Conservation (phyloP, 495 filamentous ascomycete species). For the Aspergillus saccharolyticus region DNA sequence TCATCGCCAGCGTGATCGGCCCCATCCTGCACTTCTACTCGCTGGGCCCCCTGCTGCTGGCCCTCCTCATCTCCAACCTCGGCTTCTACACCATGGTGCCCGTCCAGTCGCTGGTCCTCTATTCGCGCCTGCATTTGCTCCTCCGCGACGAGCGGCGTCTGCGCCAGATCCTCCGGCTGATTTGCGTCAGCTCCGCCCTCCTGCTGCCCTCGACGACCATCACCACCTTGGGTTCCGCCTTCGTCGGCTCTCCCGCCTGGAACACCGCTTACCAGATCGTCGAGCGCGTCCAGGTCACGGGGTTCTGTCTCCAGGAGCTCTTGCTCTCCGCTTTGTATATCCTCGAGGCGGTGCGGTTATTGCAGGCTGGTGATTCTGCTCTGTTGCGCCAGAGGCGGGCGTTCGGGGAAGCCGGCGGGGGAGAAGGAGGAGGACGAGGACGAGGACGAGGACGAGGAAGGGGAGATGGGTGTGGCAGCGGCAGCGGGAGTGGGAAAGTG, state of each 20-base stretch:
- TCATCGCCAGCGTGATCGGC: slow-evolving; percentile 40
- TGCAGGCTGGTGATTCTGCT: slow-evolving; percentile 9
- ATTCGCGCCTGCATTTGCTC: slow-evolving; percentile 45
- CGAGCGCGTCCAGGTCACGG: slow-evolving; percentile 50
- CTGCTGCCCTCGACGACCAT: slow-evolving; percentile 41
- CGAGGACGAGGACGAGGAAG: too few species aligned
- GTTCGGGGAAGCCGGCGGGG: too few species aligned
- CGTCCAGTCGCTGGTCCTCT: slow-evolving; percentile 46
- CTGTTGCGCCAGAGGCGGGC: slow-evolving; percentile 18
- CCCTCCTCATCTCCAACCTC: slow-evolving; percentile 32
- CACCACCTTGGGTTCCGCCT: slow-evolving; percentile 37
- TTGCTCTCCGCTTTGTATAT: slow-evolving; percentile 54
- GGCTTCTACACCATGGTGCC: slow-evolving; percentile 47
- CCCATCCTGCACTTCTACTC: slow-evolving; percentile 43
- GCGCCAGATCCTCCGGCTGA: slow-evolving; percentile 34
- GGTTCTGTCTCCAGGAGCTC: slow-evolving; percentile 52
- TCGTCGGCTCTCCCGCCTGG: slow-evolving; percentile 26
- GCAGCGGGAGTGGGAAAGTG: slow-evolving; percentile 27
- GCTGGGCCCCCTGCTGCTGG: slow-evolving; percentile 29
- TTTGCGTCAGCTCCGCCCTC: slow-evolving; percentile 39
- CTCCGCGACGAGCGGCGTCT: slow-evolving; percentile 36
- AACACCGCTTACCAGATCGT: slow-evolving; percentile 40
- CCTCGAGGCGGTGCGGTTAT: slow-evolving; percentile 43
- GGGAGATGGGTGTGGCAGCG: slow-evolving; percentile 2
- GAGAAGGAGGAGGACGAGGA: too few species aligned